A percentile compares a stretch with the other conserved stretches of the same genome.
phyloP scores from a whole-genome alignment of 75 land plant genomes.

The Gnetum montanum region DNA sequence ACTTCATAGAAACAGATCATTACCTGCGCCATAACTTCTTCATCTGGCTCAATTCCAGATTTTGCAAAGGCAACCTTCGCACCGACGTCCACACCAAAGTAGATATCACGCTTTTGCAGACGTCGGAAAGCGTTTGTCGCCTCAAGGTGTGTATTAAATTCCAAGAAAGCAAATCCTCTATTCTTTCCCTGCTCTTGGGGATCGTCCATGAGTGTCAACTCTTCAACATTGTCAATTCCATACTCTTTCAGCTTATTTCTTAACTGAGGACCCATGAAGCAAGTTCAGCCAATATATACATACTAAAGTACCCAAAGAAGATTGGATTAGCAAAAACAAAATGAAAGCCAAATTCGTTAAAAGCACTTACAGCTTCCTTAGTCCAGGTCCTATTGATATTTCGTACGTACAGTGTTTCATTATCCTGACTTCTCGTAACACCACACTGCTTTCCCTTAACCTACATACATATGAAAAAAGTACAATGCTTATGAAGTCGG shows the following conservation, averaged over 20 bases:
- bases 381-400: conserved; percentile 41
- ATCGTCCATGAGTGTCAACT: conserved; percentile 43
- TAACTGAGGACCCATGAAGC: conserved; percentile 15
- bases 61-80: conserved; percentile 48
- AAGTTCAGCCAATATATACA: not conserved
- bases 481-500: not conserved
- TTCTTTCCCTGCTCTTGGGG: conserved; percentile 27
- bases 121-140: conserved; percentile 30
- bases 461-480: conserved; percentile 1
- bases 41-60: conserved; percentile 36
- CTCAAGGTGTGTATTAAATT: conserved; percentile 41
- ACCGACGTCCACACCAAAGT: conserved; percentile 31
- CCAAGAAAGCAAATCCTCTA: conserved; percentile 43
- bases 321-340: not conserved
- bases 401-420: conserved; percentile 38
- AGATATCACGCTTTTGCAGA: conserved; percentile 25
- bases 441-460: conserved; percentile 38
- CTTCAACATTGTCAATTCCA: conserved; percentile 32
- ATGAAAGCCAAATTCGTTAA: not conserved
- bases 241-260: conserved; percentile 25
- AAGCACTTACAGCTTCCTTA: conserved; percentile 23
- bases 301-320: not conserved
- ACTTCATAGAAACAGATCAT: not conserved
- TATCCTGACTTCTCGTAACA: conserved; percentile 38
- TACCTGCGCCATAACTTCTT: conserved; percentile 43